These are phyloP conservation scores for Trichothecium sympodiale DNA, from an alignment of 2,329 filamentous ascomycete species.

Conservation along the genomic window DNA sequence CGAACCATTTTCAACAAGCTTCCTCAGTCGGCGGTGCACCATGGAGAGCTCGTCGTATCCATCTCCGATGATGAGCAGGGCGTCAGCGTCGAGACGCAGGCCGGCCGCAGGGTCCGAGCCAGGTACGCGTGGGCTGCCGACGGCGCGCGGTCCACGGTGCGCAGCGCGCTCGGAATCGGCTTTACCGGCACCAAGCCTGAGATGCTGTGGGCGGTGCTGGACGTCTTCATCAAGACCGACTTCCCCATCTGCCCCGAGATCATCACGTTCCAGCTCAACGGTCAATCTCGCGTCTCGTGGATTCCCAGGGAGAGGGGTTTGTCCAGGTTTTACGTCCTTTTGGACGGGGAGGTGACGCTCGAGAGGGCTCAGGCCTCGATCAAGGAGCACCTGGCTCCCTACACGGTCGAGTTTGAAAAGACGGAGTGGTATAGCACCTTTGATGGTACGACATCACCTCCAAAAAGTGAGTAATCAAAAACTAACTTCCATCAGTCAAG, in stretches of 20 bases:
- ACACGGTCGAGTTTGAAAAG: constrained; percentile 27
- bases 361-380: constrained; percentile 28
- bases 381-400: constrained; percentile 29
- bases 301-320: constrained; percentile 35
- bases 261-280: constrained; percentile 33
- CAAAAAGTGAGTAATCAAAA: background rate
- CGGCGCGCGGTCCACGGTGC: constrained; percentile 36
- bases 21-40: constrained; percentile 17
- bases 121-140: constrained; percentile 40
- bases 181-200: constrained; percentile 36
- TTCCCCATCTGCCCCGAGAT: constrained; percentile 34
- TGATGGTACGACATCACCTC: constrained; percentile 20
- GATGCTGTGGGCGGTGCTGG: constrained; percentile 37
- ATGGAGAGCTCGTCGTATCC: constrained; percentile 23
- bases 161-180: constrained; percentile 23
- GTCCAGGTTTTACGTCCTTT: constrained; percentile 34
- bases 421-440: constrained; percentile 41
- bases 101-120: constrained; percentile 19
- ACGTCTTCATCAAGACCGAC: constrained; percentile 36
- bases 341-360: constrained; percentile 32
- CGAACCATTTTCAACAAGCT: constrained; percentile 23
- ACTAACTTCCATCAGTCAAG: constrained; percentile 13
- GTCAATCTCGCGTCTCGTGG: constrained; percentile 34
- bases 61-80: constrained; percentile 48
- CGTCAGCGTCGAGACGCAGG: constrained; percentile 22